These are phyloP conservation scores for Ganoderma sinense DNA, from an alignment of 1,284 basidiomycete genomes.

Conservation along the genomic window DNA sequence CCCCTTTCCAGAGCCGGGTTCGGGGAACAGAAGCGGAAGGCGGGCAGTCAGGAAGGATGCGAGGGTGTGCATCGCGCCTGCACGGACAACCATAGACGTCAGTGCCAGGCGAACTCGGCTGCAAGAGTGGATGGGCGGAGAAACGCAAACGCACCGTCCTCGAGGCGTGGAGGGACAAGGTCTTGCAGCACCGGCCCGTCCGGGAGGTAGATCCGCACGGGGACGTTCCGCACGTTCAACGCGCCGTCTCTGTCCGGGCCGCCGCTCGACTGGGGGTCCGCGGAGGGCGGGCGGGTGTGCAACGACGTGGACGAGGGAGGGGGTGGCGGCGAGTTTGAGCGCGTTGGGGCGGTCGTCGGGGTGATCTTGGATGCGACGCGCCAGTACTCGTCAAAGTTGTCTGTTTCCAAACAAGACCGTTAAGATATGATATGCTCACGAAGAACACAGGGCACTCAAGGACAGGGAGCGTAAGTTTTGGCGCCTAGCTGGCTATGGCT, in stretches of 20 bases:
- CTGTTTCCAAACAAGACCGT: conserved; percentile 47
- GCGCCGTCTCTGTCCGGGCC: conserved; percentile 75
- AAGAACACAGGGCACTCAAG: too few species aligned
- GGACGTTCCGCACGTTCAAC: conserved; percentile 86
- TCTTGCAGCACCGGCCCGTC: conserved; percentile 93
- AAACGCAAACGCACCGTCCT: conserved; percentile 59
- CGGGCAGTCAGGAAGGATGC: conserved; percentile 66
- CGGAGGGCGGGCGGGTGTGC: conserved; percentile 73
- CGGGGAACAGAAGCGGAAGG: conserved; percentile 72
- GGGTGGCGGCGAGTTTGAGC: conserved; percentile 59
- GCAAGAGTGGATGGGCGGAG: background rate
- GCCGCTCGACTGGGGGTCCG: conserved; percentile 58
- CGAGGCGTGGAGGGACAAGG: conserved; percentile 79
- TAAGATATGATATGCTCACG: background rate
- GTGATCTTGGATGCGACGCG: conserved; percentile 89
- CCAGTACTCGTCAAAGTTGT: conserved; percentile 96
- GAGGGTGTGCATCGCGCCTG: conserved; percentile 69
- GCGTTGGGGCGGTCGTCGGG: conserved; percentile 65
- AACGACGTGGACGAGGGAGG: conserved; percentile 58
- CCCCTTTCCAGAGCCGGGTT: conserved; percentile 37
- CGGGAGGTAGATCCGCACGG: conserved; percentile 90
- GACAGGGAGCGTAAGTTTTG: too few species aligned
- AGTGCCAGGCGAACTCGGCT: background rate
- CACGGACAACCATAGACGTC: background rate
- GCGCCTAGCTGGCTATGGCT: too few species aligned